Percentiles rank a stretch among this genome's conserved stretches.
Conservation (phyloP, 306 rosid species). For the Castanospermum australe region DNA sequence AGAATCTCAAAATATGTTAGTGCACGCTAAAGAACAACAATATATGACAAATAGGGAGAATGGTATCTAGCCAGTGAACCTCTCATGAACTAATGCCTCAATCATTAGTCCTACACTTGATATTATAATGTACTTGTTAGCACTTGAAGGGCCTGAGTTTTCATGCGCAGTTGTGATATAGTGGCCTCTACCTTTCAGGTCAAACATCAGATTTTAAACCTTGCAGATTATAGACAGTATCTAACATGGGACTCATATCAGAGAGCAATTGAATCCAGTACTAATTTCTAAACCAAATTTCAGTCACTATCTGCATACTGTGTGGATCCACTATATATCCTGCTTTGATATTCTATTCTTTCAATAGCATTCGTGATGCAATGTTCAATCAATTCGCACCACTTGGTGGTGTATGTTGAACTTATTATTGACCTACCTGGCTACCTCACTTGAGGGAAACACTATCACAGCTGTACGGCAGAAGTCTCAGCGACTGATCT, state of each 20-base stretch:
- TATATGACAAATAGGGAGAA: constrained; percentile 36
- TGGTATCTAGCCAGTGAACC: constrained; percentile 15
- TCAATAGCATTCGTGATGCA: background rate
- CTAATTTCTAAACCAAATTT: constrained; percentile 15
- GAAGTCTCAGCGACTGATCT: constrained; percentile 32
- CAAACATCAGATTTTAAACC: constrained; percentile 45
- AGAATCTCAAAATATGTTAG: constrained; percentile 5
- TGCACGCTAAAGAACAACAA: constrained; percentile 29
- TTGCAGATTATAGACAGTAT: constrained; percentile 38
- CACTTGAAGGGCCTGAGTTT: constrained; percentile 19
- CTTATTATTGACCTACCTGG: too few species aligned
- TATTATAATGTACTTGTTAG: constrained; percentile 33
- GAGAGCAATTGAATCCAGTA: background rate
- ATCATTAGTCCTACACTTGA: constrained; percentile 28
- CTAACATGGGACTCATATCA: constrained; percentile 38
- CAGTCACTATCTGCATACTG: constrained; percentile 11
- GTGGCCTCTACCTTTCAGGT: constrained; percentile 36
- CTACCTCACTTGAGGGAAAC: constrained; percentile 26
- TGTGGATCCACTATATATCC: constrained; percentile 24
- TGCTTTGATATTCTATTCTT: constrained; percentile 13
- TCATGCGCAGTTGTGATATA: constrained; percentile 30
- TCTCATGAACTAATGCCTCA: constrained; percentile 20
- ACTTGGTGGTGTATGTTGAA: background rate
- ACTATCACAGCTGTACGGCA: constrained; percentile 37
- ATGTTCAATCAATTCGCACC: constrained; percentile 8